Conservation (phyloP, 192 early-diverging fungal species). For the Backusella liffmaniae region DNA sequence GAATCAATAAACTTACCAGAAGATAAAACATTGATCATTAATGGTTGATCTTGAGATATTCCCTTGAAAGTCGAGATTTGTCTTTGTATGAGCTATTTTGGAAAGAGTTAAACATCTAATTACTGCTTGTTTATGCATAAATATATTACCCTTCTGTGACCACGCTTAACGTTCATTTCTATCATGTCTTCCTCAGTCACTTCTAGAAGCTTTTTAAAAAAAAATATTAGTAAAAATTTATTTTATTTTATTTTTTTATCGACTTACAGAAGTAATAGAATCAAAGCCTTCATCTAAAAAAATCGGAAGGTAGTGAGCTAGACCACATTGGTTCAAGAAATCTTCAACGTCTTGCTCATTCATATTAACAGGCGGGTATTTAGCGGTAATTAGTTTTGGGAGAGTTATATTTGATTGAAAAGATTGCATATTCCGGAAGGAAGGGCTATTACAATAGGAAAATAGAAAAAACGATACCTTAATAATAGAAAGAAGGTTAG, state of each 20-base stretch:
- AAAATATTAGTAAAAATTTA: too few species aligned
- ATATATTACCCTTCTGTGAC: constrained; percentile 33
- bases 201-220: constrained; percentile 25
- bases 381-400: neutral
- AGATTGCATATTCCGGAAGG: neutral
- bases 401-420: neutral
- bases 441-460: neutral
- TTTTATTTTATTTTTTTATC: neutral
- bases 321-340: neutral
- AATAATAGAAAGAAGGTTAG: neutral
- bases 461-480: neutral
- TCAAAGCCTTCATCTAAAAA: constrained; percentile 28
- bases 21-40: constrained; percentile 9
- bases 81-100: constrained; percentile 29
- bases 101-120: neutral
- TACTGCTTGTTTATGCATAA: neutral
- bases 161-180: constrained; percentile 29
- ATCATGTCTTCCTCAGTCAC: constrained; percentile 32
- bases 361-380: neutral
- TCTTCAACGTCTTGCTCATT: constrained; percentile 8
- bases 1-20: constrained; percentile 5
- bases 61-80: constrained; percentile 33
- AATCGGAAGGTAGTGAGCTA: constrained; percentile 10
- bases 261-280: constrained; percentile 11
- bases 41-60: constrained; percentile 12